These are phyloP conservation scores for Limtongozyma cylindracea DNA, from an alignment of 805 yeast species.

Conservation along the genomic window DNA sequence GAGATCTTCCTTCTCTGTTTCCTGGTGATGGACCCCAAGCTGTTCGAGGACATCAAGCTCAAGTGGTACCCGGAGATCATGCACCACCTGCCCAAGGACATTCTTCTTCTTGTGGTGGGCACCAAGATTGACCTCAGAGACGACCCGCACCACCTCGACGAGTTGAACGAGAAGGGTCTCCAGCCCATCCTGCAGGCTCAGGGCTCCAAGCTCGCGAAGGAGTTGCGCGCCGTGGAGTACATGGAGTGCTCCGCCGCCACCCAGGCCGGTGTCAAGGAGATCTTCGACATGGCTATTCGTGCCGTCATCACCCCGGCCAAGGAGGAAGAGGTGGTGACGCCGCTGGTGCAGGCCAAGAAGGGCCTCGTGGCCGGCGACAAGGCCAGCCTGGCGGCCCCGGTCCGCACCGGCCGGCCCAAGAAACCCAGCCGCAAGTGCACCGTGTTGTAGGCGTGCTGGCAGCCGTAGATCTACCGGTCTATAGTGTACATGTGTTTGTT, in stretches of 20 bases:
- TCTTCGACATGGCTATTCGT: constrained; percentile 63
- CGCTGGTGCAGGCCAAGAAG: too few species aligned
- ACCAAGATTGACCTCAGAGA: constrained; percentile 78
- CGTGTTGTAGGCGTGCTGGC: too few species aligned
- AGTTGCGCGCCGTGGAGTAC: constrained; percentile 47
- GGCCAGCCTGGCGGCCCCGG: constrained; percentile 3
- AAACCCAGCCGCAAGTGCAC: too few species aligned
- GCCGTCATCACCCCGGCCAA: constrained; percentile 32
- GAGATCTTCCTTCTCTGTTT: constrained; percentile 74
- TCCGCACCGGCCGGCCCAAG: constrained; percentile 1
- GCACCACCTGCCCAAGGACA: constrained; percentile 57
- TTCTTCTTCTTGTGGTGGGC: constrained; percentile 52
- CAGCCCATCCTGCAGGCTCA: constrained; percentile 37
- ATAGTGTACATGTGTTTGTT: too few species aligned
- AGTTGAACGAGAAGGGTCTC: constrained; percentile 31
- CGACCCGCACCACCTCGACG: constrained; percentile 50
- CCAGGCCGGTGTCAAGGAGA: constrained; percentile 65
- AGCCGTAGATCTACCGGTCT: too few species aligned
- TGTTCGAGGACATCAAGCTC: constrained; percentile 55
- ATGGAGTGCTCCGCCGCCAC: constrained; percentile 82
- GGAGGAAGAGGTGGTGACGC: constrained; percentile 1
- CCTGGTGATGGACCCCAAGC: constrained; percentile 58
- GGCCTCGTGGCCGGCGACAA: background rate
- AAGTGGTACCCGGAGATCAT: constrained; percentile 65
- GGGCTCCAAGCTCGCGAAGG: constrained; percentile 42